Evolutionary conservation across 768 basidiomycete species (phyloP).

Genomic region (Pisolithus tinctorius): DNA sequence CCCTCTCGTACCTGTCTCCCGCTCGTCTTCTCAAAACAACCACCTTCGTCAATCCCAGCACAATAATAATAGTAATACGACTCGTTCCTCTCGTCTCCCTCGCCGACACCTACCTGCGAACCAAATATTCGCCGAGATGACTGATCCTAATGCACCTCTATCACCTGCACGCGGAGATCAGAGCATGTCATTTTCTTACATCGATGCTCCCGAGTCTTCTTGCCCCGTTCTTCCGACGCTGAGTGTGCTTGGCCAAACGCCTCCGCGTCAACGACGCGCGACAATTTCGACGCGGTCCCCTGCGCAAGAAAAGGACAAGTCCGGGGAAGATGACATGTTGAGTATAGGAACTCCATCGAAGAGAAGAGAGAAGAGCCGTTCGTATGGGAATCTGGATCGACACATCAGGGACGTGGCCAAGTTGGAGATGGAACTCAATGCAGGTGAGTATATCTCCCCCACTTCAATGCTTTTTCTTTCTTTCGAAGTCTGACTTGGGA

Average conservation of each 20-base stretch:
- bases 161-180: slow-evolving; percentile 15
- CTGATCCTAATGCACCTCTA: slow-evolving; percentile 12
- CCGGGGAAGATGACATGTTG: slow-evolving; percentile 23
- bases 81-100: slow-evolving; percentile 43
- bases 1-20: slow-evolving; percentile 52
- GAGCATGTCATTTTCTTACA: slow-evolving; percentile 18
- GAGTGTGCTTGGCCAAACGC: slow-evolving; percentile 24
- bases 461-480: not conserved
- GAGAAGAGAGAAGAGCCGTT: slow-evolving; percentile 58
- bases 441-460: slow-evolving; percentile 37
- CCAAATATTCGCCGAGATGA: slow-evolving; percentile 53
- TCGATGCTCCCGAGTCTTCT: slow-evolving; percentile 15
- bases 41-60: slow-evolving; percentile 13
- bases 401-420: slow-evolving; percentile 63
- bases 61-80: slow-evolving; percentile 6
- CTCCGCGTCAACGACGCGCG: slow-evolving; percentile 40
- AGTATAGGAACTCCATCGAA: slow-evolving; percentile 50
- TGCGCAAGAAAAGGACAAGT: slow-evolving; percentile 25
- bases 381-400: slow-evolving; percentile 56
- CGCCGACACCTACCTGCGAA: slow-evolving; percentile 59
- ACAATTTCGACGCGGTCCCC: slow-evolving; percentile 67
- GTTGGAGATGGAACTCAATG: slow-evolving; percentile 59
- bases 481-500: not conserved
- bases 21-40: slow-evolving; percentile 40
- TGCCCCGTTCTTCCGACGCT: slow-evolving; percentile 14